Conservation (phyloP, 2,329 filamentous ascomycete genomes). For the Aspergillus floridensis region DNA sequence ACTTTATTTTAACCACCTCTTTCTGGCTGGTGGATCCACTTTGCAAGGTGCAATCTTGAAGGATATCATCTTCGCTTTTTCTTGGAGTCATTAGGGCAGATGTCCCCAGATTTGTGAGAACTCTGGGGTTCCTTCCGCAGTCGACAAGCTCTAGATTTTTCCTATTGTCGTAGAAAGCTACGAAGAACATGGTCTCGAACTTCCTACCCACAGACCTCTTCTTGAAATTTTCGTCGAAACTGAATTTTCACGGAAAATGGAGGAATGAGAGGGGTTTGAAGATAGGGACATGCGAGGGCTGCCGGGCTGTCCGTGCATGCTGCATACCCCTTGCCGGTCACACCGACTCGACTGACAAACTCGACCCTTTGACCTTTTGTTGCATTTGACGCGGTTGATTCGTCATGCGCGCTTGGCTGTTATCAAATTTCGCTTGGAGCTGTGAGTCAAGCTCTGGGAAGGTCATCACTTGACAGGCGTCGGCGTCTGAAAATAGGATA, state of each 20-base stretch:
- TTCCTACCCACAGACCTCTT: not conserved
- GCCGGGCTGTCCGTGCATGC: slow-evolving; percentile 5
- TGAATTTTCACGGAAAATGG: not conserved
- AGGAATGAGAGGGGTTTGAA: not conserved
- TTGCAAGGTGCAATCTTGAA: not conserved
- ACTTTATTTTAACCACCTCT: not conserved
- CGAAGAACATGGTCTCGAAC: not conserved
- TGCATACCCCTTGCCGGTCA: slow-evolving; percentile 8
- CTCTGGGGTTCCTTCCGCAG: not conserved
- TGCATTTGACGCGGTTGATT: not conserved
- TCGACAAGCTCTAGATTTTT: not conserved
- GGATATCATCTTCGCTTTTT: not conserved
- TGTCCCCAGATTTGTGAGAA: not conserved
- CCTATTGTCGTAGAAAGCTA: too few species aligned
- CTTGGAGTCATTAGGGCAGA: too few species aligned
- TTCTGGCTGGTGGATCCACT: not conserved
- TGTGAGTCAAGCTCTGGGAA: not conserved
- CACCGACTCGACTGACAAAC: slow-evolving; percentile 2
- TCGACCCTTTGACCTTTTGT: not conserved
- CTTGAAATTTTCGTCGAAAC: not conserved
- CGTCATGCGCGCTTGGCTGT: not conserved
- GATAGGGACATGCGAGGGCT: not conserved
- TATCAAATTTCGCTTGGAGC: not conserved
- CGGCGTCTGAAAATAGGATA: not conserved
- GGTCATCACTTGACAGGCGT: slow-evolving; percentile 4